A percentile compares a stretch with the other conserved stretches of the same genome.
Evolutionary conservation across 1,139 yeast genomes (phyloP).

Genomic region (Geotrichum klebahnii): DNA sequence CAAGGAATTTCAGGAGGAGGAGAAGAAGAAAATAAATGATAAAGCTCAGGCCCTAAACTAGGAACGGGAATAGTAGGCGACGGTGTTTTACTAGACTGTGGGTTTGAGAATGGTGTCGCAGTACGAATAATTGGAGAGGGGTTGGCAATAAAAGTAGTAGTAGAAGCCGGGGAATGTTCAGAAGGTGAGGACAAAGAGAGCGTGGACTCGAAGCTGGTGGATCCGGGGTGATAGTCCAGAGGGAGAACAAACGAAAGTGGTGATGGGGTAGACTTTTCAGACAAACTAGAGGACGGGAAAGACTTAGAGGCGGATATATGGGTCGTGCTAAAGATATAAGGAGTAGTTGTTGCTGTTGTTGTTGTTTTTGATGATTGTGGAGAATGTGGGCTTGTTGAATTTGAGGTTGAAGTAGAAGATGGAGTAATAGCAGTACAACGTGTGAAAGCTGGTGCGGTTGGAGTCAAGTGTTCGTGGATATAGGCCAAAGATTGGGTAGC

Average conservation of each 20-base stretch:
- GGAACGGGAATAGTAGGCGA: conserved; percentile 6
- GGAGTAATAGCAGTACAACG: neutral
- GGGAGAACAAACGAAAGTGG: neutral
- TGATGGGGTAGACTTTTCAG: neutral
- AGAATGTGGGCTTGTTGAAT: too few species aligned
- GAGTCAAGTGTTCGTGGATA: neutral
- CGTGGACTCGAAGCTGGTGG: neutral
- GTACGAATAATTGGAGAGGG: conserved; percentile 4
- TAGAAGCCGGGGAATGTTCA: neutral
- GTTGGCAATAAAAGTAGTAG: neutral
- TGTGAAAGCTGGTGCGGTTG: neutral
- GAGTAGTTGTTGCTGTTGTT: neutral
- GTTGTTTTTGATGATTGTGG: too few species aligned
- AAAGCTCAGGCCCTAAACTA: neutral
- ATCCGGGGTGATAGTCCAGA: neutral
- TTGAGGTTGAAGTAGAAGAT: neutral
- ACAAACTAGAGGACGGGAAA: too few species aligned
- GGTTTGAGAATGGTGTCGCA: conserved; percentile 1
- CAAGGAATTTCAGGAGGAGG: neutral
- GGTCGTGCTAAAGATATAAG: too few species aligned
- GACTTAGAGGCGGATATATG: too few species aligned
- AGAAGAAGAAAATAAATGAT: neutral
- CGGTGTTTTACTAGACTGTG: neutral
- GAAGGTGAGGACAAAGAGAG: neutral
- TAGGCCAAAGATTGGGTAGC: neutral